Evolutionary conservation across 345 rosid genomes (phyloP).

Genomic region (Eutrema japonicum): DNA sequence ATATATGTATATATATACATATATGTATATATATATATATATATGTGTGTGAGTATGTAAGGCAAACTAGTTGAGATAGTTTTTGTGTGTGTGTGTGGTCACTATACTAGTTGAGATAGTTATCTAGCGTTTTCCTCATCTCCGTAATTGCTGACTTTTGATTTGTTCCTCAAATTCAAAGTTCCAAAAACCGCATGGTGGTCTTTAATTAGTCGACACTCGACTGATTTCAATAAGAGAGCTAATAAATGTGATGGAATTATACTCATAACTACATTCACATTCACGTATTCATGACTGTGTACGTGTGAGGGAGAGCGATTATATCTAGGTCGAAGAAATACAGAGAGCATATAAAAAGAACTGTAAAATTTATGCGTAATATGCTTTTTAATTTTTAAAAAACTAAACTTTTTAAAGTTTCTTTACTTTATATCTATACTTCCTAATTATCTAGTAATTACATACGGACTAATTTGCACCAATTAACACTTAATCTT

Average conservation of each 20-base stretch:
- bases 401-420: neutral
- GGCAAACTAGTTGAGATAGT: conserved; percentile 21
- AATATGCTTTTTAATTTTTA: neutral
- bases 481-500: no score
- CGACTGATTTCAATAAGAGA: conserved; percentile 17
- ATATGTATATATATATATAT: neutral
- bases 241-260: conserved; percentile 27
- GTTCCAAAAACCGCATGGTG: conserved; percentile 4
- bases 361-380: neutral
- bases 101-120: neutral
- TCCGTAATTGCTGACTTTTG: conserved; percentile 44
- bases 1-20: neutral
- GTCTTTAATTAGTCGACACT: conserved; percentile 28
- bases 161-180: conserved; percentile 3
- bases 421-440: neutral
- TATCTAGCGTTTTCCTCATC: conserved; percentile 25
- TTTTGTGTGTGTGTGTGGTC: neutral
- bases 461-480: neutral
- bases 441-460: neutral
- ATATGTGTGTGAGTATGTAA: neutral
- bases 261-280: conserved; percentile 29
- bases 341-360: neutral
- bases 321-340: conserved; percentile 14
- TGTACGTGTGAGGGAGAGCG: neutral
- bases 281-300: conserved; percentile 28